These are phyloP conservation scores for Pestalotiopsis sp. DNA, from an alignment of 2,329 filamentous ascomycete genomes.

Conservation along the genomic window DNA sequence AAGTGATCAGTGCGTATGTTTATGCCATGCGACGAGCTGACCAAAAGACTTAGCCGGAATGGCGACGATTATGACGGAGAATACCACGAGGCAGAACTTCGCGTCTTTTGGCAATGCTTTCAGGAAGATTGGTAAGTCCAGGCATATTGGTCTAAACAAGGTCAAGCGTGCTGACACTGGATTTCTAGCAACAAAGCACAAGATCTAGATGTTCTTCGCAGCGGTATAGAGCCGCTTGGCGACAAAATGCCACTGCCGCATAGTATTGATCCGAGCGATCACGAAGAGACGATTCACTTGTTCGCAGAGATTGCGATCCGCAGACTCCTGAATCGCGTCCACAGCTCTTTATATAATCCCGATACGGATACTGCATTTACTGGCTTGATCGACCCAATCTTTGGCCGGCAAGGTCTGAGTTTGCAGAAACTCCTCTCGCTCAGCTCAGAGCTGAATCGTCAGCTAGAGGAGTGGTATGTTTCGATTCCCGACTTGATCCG, in stretches of 20 bases:
- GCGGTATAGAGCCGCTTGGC: constrained; percentile 36
- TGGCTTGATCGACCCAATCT: constrained; percentile 20
- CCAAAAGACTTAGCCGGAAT: constrained; percentile 18
- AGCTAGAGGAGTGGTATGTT: constrained; percentile 38
- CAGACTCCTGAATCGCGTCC: constrained; percentile 42
- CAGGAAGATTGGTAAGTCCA: constrained; percentile 65
- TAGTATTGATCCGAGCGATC: constrained; percentile 30
- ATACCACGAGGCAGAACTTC: constrained; percentile 46
- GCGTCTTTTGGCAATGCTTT: constrained; percentile 72
- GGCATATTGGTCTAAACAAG: not conserved
- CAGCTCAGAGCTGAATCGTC: constrained; percentile 36
- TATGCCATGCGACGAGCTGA: constrained; percentile 4
- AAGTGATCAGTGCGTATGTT: not conserved
- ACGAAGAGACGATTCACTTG: constrained; percentile 37
- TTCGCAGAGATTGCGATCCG: constrained; percentile 42
- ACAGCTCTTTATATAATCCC: constrained; percentile 39
- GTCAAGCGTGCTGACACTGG: not conserved
- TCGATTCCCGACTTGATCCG: constrained; percentile 36
- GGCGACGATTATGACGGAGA: constrained; percentile 19
- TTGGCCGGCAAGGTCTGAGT: constrained; percentile 26
- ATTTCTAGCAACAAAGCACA: constrained; percentile 64
- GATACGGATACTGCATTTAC: constrained; percentile 23
- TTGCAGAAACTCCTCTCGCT: constrained; percentile 31
- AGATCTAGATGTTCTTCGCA: constrained; percentile 50
- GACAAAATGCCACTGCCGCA: constrained; percentile 36